Percentiles rank a stretch among this genome's conserved stretches.
Evolutionary conservation across 2,329 filamentous ascomycete genomes (phyloP).

Genomic region (Fusarium oxysporum): DNA sequence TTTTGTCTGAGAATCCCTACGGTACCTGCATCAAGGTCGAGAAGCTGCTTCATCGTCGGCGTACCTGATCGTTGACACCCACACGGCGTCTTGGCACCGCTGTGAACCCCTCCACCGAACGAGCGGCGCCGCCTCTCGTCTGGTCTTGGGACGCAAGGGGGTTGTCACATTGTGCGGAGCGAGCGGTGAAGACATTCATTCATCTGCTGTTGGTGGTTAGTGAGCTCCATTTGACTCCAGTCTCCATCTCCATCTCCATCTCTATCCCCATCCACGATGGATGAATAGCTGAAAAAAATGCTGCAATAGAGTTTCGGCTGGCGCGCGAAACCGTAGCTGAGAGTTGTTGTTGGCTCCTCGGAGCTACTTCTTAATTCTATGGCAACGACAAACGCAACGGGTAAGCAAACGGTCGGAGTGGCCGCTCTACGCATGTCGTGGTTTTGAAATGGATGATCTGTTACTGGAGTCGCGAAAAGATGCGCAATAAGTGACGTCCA

Average conservation of each 20-base stretch:
- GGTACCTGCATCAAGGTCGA: slow-evolving; percentile 15
- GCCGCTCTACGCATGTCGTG: neutral
- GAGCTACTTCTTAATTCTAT: slow-evolving; percentile 9
- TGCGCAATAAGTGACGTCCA: slow-evolving; percentile 28
- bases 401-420: neutral
- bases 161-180: slow-evolving; percentile 19
- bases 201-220: slow-evolving; percentile 9
- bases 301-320: slow-evolving; percentile 29
- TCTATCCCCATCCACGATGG: neutral
- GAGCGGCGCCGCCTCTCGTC: slow-evolving; percentile 25
- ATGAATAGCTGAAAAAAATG: slow-evolving; percentile 1
- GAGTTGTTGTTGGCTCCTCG: neutral
- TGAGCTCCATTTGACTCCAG: neutral
- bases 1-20: slow-evolving; percentile 3
- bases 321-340: slow-evolving; percentile 13
- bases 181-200: slow-evolving; percentile 32
- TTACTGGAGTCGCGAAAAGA: slow-evolving; percentile 23
- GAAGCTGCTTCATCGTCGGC: slow-evolving; percentile 1
- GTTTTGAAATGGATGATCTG: slow-evolving; percentile 24
- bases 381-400: neutral
- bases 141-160: slow-evolving; percentile 33
- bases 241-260: neutral
- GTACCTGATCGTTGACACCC: slow-evolving; percentile 26
- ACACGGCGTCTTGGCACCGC: slow-evolving; percentile 11
- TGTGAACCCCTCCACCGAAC: slow-evolving; percentile 15